Evolutionary conservation across 192 early-diverging fungal species (phyloP), one percentile per base, ranked within the genome.

Genomic region (Helicostylum pulchrum): DNA sequence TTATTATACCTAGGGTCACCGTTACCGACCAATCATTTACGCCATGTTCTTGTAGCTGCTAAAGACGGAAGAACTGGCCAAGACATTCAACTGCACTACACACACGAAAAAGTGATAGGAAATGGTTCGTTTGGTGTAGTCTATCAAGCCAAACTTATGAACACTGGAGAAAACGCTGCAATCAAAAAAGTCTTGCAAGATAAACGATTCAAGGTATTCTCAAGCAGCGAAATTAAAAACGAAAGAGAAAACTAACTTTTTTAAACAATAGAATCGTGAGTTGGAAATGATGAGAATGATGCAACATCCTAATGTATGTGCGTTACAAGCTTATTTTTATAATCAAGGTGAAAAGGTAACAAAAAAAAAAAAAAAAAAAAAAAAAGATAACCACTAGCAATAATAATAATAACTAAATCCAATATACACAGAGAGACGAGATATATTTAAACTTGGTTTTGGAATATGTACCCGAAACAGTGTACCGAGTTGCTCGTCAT

Each of bases 121-220:
- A 98, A 96, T 69, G 97, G 97, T 10, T 95, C 94, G 12, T 99
- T 99, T 78, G 97, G 97, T 45, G 95, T 99, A 9, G 97, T 99
- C 21, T 96, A 90, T 75, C 94, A 96, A 76, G 97, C 94, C 15
- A 92, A 92, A 77, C 72, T 98, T 23, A 77, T 92, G 31, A 80
- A 87, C 63, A 84, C 80, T 54, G 81, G 84, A 50, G 92, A 98
- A 72, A 81, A 86, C 32, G 88, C 87, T n/a, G 97, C 97, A 53
- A 95, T 99, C 65, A 99, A 99, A 80, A 97, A 97, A 78, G 97
- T 99, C 5, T 76, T 97, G 34, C 97, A 98, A 83, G 97, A 99
- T 74, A 95, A 92, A 77, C 88, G 97, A 36, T 99, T 97, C 85
- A 99, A 99, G 85, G 92, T 92, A 79, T 57, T 12, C 15, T 48